phyloP scores from a whole-genome alignment of 768 basidiomycete species.

The Brasilioporus rufonigricans region DNA sequence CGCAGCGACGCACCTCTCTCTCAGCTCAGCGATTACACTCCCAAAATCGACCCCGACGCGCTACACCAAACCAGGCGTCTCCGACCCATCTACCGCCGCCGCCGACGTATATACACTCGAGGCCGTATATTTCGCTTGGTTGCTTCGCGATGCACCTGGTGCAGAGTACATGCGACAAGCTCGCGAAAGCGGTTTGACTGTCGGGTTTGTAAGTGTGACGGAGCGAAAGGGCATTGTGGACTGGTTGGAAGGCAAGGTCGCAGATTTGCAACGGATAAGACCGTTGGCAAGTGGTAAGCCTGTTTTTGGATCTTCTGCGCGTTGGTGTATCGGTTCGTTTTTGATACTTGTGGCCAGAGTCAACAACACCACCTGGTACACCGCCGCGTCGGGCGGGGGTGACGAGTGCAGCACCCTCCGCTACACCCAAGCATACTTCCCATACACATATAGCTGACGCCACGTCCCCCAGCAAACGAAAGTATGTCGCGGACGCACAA shows the following conservation, averaged over 20 bases:
- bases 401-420: slow-evolving; percentile 15
- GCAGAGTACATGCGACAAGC: slow-evolving; percentile 90
- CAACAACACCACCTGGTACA: slow-evolving; percentile 1
- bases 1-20: slow-evolving; percentile 62
- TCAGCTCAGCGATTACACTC: slow-evolving; percentile 51
- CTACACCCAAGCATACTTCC: slow-evolving; percentile 22
- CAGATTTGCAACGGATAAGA: slow-evolving; percentile 26
- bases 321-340: background rate
- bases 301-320: background rate
- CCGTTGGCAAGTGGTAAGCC: slow-evolving; percentile 22
- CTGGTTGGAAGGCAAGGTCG: slow-evolving; percentile 66
- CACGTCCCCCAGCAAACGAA: background rate
- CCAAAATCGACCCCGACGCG: slow-evolving; percentile 77
- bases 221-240: slow-evolving; percentile 86
- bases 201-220: slow-evolving; percentile 81
- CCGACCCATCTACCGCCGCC: slow-evolving; percentile 20
- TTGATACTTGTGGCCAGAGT: background rate
- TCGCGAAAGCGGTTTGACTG: slow-evolving; percentile 66
- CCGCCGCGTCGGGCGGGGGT: slow-evolving; percentile 24
- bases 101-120: slow-evolving; percentile 73
- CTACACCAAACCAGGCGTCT: slow-evolving; percentile 62
- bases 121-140: slow-evolving; percentile 84
- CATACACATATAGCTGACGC: slow-evolving; percentile 13
- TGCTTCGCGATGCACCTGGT: slow-evolving; percentile 64
- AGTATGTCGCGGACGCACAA: slow-evolving; percentile 44